phyloP scores from a whole-genome alignment of 2,329 filamentous ascomycete species.

The Neonectria ditissima region DNA sequence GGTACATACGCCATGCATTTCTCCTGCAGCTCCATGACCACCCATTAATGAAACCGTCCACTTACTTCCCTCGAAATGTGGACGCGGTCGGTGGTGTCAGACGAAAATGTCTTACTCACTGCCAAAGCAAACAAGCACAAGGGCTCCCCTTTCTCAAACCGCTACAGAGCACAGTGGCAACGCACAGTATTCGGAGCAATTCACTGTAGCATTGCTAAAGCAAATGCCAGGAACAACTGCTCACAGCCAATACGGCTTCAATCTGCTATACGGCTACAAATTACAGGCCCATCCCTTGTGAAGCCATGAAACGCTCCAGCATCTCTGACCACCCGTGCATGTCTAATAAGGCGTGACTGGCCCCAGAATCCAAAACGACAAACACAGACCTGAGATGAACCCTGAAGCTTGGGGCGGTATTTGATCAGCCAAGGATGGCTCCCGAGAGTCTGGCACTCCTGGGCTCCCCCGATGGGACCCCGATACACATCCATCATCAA shows the following conservation, averaged over 20 bases:
- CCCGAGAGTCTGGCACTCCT: constrained; percentile 10
- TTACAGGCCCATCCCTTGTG: constrained; percentile 19
- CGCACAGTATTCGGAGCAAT: background rate
- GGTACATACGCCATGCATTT: constrained; percentile 14
- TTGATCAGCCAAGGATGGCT: constrained; percentile 2
- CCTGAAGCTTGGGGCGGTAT: constrained; percentile 14
- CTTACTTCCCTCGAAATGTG: constrained; percentile 7
- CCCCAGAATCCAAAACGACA: constrained; percentile 5
- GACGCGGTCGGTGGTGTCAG: constrained; percentile 16
- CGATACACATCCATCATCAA: constrained; percentile 4
- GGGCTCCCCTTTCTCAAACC: constrained; percentile 9
- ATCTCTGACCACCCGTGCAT: constrained; percentile 10
- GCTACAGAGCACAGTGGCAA: background rate
- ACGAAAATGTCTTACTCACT: constrained; percentile 11
- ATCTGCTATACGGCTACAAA: constrained; percentile 7
- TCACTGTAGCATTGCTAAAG: constrained; percentile 9
- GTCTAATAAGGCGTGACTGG: constrained; percentile 1
- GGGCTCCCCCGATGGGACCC: constrained; percentile 1
- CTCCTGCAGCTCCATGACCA: constrained; percentile 21
- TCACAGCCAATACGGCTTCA: constrained; percentile 9
- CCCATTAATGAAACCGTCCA: constrained; percentile 20
- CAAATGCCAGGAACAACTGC: constrained; percentile 13
- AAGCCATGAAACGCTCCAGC: constrained; percentile 17
- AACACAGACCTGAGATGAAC: constrained; percentile 9
- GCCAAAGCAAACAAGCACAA: constrained; percentile 17